Percentiles rank a stretch among this genome's conserved stretches.
These are phyloP conservation scores for Dactylellina leptospora DNA, from an alignment of 2,329 filamentous ascomycete genomes.

Conservation along the genomic window DNA sequence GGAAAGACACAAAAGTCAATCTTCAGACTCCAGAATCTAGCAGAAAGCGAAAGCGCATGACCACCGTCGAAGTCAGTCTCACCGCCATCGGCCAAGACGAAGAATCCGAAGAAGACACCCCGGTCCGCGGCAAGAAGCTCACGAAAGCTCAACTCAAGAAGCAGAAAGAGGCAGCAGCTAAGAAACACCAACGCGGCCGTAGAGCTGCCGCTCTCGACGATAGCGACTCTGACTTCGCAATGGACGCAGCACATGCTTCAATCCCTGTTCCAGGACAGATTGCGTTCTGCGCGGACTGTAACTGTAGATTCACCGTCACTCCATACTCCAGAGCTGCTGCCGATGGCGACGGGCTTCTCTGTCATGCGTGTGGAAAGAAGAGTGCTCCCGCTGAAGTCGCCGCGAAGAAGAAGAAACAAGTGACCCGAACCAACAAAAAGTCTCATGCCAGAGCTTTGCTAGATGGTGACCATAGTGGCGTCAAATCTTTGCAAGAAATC, in stretches of 20 bases:
- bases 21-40: neutral
- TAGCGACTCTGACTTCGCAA: constrained; percentile 9
- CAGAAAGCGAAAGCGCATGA: constrained; percentile 24
- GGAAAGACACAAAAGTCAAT: constrained; percentile 24
- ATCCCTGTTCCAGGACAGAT: constrained; percentile 55
- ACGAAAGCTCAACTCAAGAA: constrained; percentile 42
- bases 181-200: neutral
- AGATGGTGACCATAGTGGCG: constrained; percentile 52
- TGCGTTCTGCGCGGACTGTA: constrained; percentile 56
- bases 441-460: constrained; percentile 52
- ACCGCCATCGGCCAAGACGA: constrained; percentile 5
- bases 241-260: neutral
- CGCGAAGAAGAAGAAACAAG: constrained; percentile 53
- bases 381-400: constrained; percentile 51
- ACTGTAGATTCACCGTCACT: constrained; percentile 57
- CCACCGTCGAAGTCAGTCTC: constrained; percentile 9
- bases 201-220: constrained; percentile 8
- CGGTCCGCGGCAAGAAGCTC: constrained; percentile 11
- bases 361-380: constrained; percentile 55
- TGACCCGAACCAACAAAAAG: constrained; percentile 53
- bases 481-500: constrained; percentile 55
- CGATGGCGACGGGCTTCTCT: constrained; percentile 55
- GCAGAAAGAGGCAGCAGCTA: constrained; percentile 20
- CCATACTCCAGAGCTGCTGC: constrained; percentile 53
- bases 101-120: constrained; percentile 9